These are phyloP conservation scores for Fusarium sambucinum DNA, from an alignment of 2,329 filamentous ascomycete species.

Conservation along the genomic window DNA sequence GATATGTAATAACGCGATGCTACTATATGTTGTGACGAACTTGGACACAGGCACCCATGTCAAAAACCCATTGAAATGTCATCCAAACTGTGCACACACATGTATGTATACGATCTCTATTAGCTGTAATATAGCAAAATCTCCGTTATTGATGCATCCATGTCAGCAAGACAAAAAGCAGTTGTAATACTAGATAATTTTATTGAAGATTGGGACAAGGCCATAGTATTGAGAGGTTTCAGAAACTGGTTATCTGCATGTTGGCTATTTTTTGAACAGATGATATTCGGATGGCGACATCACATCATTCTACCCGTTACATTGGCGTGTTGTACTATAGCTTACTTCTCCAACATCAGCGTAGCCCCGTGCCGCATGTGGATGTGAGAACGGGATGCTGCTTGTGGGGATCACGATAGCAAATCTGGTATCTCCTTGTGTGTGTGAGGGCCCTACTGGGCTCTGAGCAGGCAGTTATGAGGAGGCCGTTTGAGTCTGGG, in stretches of 20 bases:
- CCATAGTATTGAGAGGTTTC: conserved; percentile 13
- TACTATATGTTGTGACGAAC: conserved; percentile 32
- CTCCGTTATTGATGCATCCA: conserved; percentile 5
- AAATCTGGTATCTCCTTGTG: conserved; percentile 30
- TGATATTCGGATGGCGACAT: conserved; percentile 20
- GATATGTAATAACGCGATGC: conserved; percentile 33
- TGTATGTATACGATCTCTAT: neutral
- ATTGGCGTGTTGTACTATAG: conserved; percentile 16
- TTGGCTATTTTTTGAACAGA: conserved; percentile 6
- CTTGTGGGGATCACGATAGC: conserved; percentile 44
- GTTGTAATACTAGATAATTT: conserved; percentile 15
- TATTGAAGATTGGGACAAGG: conserved; percentile 9
- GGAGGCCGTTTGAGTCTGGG: conserved; percentile 6
- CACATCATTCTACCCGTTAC: conserved; percentile 18
- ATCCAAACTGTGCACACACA: conserved; percentile 14
- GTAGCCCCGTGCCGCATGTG: conserved; percentile 36
- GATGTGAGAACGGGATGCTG: conserved; percentile 28
- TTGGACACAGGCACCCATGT: conserved; percentile 20
- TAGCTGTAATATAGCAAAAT: conserved; percentile 9
- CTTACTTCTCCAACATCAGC: conserved; percentile 29
- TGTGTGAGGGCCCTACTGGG: neutral
- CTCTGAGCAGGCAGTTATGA: conserved; percentile 8
- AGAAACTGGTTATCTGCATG: conserved; percentile 23
- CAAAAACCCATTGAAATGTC: conserved; percentile 6
- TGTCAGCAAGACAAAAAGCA: conserved; percentile 4